phyloP scores from a whole-genome alignment of 495 filamentous ascomycete species.

The Apodospora peruviana region DNA sequence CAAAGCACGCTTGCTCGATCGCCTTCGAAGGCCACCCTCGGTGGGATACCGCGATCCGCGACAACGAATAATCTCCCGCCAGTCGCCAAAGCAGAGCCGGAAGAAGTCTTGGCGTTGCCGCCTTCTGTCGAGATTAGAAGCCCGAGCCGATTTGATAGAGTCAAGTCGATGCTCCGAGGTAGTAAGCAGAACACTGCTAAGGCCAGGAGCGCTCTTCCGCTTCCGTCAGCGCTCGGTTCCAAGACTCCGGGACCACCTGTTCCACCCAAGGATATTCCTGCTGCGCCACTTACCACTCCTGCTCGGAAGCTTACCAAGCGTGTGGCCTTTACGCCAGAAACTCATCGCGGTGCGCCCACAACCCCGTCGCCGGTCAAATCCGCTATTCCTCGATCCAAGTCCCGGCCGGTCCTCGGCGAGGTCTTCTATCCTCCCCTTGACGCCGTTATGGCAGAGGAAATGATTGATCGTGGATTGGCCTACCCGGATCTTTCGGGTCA shows the following conservation, averaged over 20 bases:
- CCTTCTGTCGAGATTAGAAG: constrained; percentile 24
- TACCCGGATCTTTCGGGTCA: constrained; percentile 44
- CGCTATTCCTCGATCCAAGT: constrained; percentile 34
- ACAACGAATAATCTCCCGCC: constrained; percentile 28
- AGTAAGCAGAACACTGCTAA: constrained; percentile 31
- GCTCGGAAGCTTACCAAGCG: constrained; percentile 36
- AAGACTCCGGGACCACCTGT: constrained; percentile 38
- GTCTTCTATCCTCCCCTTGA: constrained; percentile 32
- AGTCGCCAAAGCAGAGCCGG: background rate
- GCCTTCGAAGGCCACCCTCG: constrained; percentile 27
- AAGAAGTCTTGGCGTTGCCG: constrained; percentile 5
- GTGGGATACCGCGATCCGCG: constrained; percentile 29
- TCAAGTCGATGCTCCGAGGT: constrained; percentile 46
- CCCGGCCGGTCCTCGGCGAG: constrained; percentile 24
- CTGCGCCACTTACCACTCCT: constrained; percentile 43
- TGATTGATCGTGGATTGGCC: constrained; percentile 19
- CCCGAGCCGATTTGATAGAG: constrained; percentile 30
- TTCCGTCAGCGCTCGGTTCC: constrained; percentile 26
- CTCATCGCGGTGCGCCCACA: constrained; percentile 31
- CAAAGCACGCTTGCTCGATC: constrained; percentile 26
- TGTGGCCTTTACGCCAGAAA: constrained; percentile 44
- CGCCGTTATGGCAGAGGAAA: constrained; percentile 20
- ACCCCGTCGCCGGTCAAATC: constrained; percentile 48
- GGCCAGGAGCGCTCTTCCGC: constrained; percentile 32
- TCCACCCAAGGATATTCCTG: constrained; percentile 38